Base-by-base conservation (phyloP, 1,139 yeast species). In the Lodderomyces orthopsilosis region DNA sequence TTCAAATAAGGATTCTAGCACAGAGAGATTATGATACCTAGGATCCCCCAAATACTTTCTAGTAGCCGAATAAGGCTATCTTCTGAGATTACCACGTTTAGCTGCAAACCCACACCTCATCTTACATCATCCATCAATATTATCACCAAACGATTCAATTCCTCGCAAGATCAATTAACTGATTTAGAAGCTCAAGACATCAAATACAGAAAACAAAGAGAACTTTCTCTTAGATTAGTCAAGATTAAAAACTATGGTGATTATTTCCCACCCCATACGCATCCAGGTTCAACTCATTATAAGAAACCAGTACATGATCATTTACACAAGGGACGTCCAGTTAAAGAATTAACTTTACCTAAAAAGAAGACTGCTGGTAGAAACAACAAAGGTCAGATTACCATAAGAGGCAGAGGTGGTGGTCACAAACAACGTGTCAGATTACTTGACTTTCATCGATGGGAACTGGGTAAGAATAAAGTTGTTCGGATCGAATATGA, bases 361-460 rank as follows among this genome's bases (percentile, higher is more conserved):
- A 81, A 80, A 57, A 83, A 83, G 61, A 78, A 79, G 48, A 80
- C 81, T 40, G 85, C 95, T 43, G 99, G 99, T 52, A 83, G 99
- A 69, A 91, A 93, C 63, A 77, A 86, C 64, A 74, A 85, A 10
- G 99, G 99, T 54, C 77, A 79, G 53, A 88, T 93, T 56, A 88
- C 96, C 7, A 85, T 89, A 36, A 81, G 98, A 61, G 97, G 94
- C 62, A 82, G 94, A 64, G 98, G 98, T 62, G 98, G 98, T 57
- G 98, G 98, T 38, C 95, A 88, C 62, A 89, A 86, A 64, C 83
- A 90, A 59, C 80, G 98, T 65, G 78, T 86, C 36, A 79, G 99
- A 57, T 63, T 87, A 39, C 77, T 93, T 23, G 99, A 93, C 64
- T 83, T 84, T 58, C 73, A 74, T 55, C 78, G 99, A 57, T 59